phyloP scores from a whole-genome alignment of 2,329 filamentous ascomycete genomes.

The Fusarium nelsonii region DNA sequence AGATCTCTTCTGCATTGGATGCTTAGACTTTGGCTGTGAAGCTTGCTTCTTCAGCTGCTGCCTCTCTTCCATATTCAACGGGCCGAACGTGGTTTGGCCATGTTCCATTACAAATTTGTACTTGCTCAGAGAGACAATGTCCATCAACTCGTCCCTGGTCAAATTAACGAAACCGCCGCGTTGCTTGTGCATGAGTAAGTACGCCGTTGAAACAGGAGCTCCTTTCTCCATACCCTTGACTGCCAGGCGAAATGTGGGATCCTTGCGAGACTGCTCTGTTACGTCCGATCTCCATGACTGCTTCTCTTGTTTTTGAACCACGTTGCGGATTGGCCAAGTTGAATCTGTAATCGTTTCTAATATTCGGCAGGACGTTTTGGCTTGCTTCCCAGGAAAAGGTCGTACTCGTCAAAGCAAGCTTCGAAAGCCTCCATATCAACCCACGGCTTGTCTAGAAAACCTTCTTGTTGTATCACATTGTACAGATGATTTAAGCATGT shows the following conservation, averaged over 20 bases:
- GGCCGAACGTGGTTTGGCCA: accelerated
- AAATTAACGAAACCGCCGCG: not conserved
- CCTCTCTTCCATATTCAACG: not conserved
- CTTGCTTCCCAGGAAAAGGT: not conserved
- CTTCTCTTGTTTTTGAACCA: not conserved
- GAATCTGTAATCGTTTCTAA: not conserved
- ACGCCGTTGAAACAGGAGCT: not conserved
- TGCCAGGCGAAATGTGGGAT: not conserved
- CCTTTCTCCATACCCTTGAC: not conserved
- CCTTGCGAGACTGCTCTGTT: not conserved
- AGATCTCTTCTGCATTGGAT: accelerated
- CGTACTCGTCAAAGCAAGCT: not conserved
- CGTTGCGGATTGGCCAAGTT: not conserved
- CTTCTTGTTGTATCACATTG: constrained; percentile 1
- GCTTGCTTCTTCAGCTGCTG: not conserved
- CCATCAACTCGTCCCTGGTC: not conserved
- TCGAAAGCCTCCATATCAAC: not conserved
- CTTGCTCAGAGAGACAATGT: not conserved
- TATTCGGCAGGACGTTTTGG: not conserved
- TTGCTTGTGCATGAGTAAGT: not conserved
- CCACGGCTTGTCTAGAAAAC: not conserved
- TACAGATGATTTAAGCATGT: not conserved
- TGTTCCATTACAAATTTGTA: not conserved
- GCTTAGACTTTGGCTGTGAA: not conserved
- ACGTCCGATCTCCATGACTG: not conserved